Evolutionary conservation across 208 protist species (phyloP), one percentile per base, ranked within the genome.

Genomic region (Acanthamoeba healyi): DNA sequence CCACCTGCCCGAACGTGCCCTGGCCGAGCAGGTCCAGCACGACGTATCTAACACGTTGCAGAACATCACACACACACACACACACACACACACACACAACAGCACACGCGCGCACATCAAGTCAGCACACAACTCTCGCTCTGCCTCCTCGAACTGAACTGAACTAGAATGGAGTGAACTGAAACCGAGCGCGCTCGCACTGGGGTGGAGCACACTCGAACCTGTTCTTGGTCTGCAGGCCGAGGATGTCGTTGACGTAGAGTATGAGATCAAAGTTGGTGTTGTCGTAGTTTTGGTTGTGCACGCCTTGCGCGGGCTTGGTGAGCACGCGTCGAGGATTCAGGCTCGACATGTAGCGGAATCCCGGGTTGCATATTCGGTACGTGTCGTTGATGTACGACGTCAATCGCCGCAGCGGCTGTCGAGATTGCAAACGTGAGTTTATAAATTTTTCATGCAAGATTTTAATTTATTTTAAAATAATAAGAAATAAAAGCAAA

Each of bases 1-100:
- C 92, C 58, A 94, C 92, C 32, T 94, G 92, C 4, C 92, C 92
- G 38, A 94, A 94, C 5, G 92, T 94, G 29, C 92, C 92, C 49
- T 94, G 92, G 32, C 92, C 92, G 1, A 94, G 81, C 79, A 94
- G 38, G n/a, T 79, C 92, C 40, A 70, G 26, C 34, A 94, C 92
- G 26, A 79, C 26, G n/a, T 94, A 94, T 67, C 86, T 91, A 22
- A 49, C 44, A 49, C 17, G 58, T 40, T 26, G 42, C 26, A 46
- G 17, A 24, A n/a, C 19, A 91, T 6, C 2, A 44, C 29, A 79
- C 34, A 79, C 22, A 19, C 70, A 58, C 51, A 24, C 51, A 58
- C 51, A 24, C 51, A 58, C 2, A 44, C 29, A 79, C 34, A 79
- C 22, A 19, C 70, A 58, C 51, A 24, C 51, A 58, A n/a, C n/a